Percentiles rank a stretch among this genome's conserved stretches.
These are phyloP conservation scores for Taphrina deformans DNA, from an alignment of 1,139 yeast species.

Conservation along the genomic window DNA sequence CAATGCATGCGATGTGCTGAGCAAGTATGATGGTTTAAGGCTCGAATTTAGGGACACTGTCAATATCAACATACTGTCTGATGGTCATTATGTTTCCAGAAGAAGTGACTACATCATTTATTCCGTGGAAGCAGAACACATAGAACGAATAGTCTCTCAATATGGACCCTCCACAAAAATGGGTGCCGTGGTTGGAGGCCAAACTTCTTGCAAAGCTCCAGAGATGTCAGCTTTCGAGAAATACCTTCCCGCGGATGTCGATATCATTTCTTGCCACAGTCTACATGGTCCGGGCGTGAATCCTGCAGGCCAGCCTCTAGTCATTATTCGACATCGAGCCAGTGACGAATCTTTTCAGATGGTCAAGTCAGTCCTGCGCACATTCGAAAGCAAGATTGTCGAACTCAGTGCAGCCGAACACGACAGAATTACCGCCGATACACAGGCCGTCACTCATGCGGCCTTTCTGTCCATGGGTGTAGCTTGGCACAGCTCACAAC, in stretches of 20 bases:
- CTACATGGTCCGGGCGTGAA: constrained; percentile 91
- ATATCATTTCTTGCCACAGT: constrained; percentile 84
- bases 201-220: constrained; percentile 90
- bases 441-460: constrained; percentile 98
- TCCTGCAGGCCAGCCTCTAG: constrained; percentile 89
- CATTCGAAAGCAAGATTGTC: constrained; percentile 78
- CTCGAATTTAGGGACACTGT: constrained; percentile 48
- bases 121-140: constrained; percentile 85
- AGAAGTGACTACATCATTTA: constrained; percentile 77
- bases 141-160: constrained; percentile 63
- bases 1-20: constrained; percentile 86
- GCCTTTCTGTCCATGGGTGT: constrained; percentile 93
- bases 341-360: constrained; percentile 56
- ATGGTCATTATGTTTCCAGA: constrained; percentile 84
- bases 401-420: constrained; percentile 78
- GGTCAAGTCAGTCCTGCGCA: constrained; percentile 64
- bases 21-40: constrained; percentile 54
- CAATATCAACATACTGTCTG: constrained; percentile 57
- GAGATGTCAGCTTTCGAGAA: constrained; percentile 84
- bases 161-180: constrained; percentile 87
- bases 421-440: constrained; percentile 93
- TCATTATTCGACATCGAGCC: constrained; percentile 74
- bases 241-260: constrained; percentile 70
- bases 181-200: constrained; percentile 96
- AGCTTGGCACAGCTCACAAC: constrained; percentile 82